Evolutionary conservation across 1,284 basidiomycete species (phyloP), one percentile per base, ranked within the genome.

Genomic region (Ganoderma lingzhi): DNA sequence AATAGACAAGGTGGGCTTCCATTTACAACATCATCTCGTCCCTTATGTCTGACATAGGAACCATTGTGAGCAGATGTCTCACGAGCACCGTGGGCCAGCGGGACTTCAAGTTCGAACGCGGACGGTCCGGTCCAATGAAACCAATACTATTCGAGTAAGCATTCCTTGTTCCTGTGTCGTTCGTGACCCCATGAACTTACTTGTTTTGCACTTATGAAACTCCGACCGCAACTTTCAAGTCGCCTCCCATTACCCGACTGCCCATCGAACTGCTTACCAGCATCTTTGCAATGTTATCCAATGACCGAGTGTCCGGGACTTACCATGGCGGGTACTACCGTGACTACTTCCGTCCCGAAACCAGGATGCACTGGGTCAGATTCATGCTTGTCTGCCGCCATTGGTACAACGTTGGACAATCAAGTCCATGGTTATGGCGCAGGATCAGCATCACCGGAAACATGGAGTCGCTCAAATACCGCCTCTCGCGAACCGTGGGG

Each of bases 351-450:
- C 9, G n/a, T 10, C 48, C 48, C n/a, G 48, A 51, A 23, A 51
- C 48, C 12, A 9, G 8, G 41, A 62, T 62, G 60, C 23, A 30
- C 39, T 62, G 39, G 60, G 41, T 60, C 32, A 35, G 30, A 6
- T 41, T 62, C 5, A 62, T 62, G 60, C 60, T 62, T 39, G 60
- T 62, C 8, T 62, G 60, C 30, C 60, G 41, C 9, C 60, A 30
- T 3, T 62, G 60, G 41, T 39, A 19, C 41, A 8, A 44, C 14
- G 8, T 62, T 10, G 60, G 60, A 15, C n/a, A 44, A 9, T 28
- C 37, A 5, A 44, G 37, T 8, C 60, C 60, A 10, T 15, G 41
- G 14, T 28, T 62, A 6, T 62, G 60, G 60, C 37, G 60, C 19
- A 28, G 19, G n/a, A 62, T 62, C 23, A 30, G 28, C 39, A 39